Evolutionary conservation across 1,284 basidiomycete genomes (phyloP), one percentile per base, ranked within the genome.

Genomic region (Ustilago vetiveriae): DNA sequence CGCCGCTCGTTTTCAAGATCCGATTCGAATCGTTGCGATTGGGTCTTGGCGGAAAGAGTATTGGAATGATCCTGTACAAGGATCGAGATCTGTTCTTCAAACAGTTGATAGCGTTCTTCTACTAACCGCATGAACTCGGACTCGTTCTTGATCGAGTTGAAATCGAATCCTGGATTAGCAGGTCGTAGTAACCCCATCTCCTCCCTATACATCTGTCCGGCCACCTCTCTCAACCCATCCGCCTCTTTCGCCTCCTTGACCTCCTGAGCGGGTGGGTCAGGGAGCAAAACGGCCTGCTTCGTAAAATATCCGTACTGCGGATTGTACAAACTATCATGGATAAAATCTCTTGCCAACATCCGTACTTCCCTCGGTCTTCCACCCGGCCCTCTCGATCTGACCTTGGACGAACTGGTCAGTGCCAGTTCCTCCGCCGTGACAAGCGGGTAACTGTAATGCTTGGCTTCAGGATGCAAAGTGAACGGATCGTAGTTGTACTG

Each of bases 271-370:
- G 49, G 19, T 27, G 58, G 53, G 22, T 73, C 68, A 7, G 79
- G 79, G 0, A 81, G 65, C 6, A 81, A 46, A n/a, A 76, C 78
- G 2, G 79, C 79, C 26, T 80, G 79, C 40, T 76, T 67, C 19
- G 59, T 62, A 81, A 99, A 98, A 84, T 99, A 99, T 33, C 96
- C 96, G 79, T 99, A 98, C 81, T 93, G 84, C 3, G 94, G 94
- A 79, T 99, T 98, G 85, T 98, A 99, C 38, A 99, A 84, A 17
- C 91, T 90, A 82, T 99, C 96, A 78, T 98, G 92, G 71, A 99
- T 94, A 82, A 92, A 99, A 84, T 99, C 95, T 62, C 96, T 87
- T 41, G 91, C 89, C 30, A 98, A 89, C 92, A 98, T 96, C 82
- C 92, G 92, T 44, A 94, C 93, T 48, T 87, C 85, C 19, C 85